phyloP scores from a whole-genome alignment of 2,329 filamentous ascomycete species.

The Venturia oleaginea region DNA sequence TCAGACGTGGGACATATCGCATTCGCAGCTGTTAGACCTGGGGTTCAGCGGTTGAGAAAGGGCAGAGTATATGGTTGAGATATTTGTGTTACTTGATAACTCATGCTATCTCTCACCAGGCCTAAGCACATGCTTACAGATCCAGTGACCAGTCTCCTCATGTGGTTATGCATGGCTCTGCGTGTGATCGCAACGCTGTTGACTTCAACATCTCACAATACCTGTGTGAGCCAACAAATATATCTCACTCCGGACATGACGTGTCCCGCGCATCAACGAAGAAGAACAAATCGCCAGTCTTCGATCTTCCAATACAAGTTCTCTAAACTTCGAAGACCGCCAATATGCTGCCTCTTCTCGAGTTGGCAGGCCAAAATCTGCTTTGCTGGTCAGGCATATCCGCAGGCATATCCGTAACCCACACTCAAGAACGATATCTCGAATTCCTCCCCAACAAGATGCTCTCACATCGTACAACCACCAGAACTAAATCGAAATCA shows the following conservation, averaged over 20 bases:
- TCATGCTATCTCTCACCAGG: not conserved
- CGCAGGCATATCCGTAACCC: not conserved
- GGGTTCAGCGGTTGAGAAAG: not conserved
- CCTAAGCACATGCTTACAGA: not conserved
- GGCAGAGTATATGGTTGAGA: not conserved
- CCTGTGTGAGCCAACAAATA: not conserved
- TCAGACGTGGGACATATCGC: slow-evolving; percentile 28
- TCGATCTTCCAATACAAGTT: not conserved
- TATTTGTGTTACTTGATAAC: not conserved
- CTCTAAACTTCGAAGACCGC: not conserved
- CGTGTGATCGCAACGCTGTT: not conserved
- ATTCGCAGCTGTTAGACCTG: slow-evolving; percentile 21
- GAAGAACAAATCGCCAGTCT: not conserved
- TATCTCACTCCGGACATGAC: not conserved
- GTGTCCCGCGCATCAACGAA: not conserved
- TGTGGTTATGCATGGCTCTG: not conserved
- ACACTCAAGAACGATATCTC: not conserved
- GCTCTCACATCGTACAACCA: not conserved
- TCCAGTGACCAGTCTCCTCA: not conserved
- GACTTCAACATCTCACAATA: not conserved
- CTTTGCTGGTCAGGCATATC: not conserved
- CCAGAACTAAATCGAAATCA: not conserved
- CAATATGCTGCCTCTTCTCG: not conserved
- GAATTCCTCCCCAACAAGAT: not conserved
- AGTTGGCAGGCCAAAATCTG: not conserved